Percentiles rank a stretch among this genome's conserved stretches.
These are phyloP conservation scores for Acanthamoeba royreba DNA, from an alignment of 208 protist genomes.

Conservation along the genomic window DNA sequence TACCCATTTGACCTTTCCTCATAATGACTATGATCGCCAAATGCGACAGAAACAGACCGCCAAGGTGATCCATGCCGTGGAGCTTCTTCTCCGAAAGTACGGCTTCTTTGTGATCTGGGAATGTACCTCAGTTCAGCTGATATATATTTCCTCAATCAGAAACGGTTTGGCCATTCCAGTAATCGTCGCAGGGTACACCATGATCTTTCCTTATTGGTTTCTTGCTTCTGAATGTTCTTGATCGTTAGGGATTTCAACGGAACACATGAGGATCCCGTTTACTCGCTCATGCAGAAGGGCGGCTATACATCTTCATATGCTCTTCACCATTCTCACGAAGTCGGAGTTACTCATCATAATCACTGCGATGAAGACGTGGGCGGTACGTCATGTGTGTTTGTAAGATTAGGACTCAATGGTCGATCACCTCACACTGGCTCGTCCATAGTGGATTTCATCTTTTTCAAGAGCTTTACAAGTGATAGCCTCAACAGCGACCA, in stretches of 20 bases:
- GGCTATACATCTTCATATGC: background rate
- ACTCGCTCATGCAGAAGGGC: background rate
- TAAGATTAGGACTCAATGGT: background rate
- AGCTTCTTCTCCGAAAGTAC: background rate
- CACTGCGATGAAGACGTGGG: conserved; percentile 23
- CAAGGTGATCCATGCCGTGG: background rate
- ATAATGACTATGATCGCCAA: background rate
- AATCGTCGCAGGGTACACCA: background rate
- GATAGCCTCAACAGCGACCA: background rate
- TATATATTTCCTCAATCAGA: background rate
- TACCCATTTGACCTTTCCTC: conserved; percentile 39
- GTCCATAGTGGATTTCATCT: conserved; percentile 4
- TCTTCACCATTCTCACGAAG: background rate
- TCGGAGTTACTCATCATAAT: conserved; percentile 13
- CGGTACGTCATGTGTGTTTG: background rate
- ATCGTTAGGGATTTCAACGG: conserved; percentile 9
- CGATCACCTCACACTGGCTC: background rate
- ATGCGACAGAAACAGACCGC: conserved; percentile 2
- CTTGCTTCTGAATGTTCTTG: background rate
- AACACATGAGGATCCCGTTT: background rate
- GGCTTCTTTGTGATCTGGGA: background rate
- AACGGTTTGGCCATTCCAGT: background rate
- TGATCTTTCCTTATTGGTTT: background rate
- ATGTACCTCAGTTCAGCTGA: background rate
- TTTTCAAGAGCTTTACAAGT: background rate